These are phyloP conservation scores for Globisporangium apiculatum DNA, from an alignment of 352 stramenopile species.

Conservation along the genomic window DNA sequence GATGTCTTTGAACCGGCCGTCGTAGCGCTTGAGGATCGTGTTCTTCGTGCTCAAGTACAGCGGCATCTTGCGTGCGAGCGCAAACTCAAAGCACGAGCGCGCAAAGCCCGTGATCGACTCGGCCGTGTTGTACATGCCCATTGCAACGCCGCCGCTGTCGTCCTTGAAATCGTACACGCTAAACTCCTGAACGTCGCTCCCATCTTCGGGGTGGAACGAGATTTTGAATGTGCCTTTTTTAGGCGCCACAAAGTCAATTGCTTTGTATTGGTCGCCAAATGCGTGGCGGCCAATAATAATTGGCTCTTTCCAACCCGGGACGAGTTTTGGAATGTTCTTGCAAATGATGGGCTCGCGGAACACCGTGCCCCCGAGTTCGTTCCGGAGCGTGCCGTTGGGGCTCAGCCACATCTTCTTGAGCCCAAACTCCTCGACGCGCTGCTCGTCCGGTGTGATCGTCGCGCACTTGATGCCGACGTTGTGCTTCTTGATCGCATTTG, in stretches of 20 bases:
- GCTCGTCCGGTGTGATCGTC: conserved; percentile 86
- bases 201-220: conserved; percentile 60
- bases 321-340: conserved; percentile 80
- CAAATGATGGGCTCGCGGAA: conserved; percentile 87
- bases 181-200: conserved; percentile 37
- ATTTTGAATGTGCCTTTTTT: conserved; percentile 74
- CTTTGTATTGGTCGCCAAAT: conserved; percentile 88
- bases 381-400: conserved; percentile 84
- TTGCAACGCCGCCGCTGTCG: conserved; percentile 54
- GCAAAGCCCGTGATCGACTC: conserved; percentile 72
- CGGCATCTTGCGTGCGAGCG: conserved; percentile 52
- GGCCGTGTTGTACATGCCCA: conserved; percentile 89
- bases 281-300: conserved; percentile 86
- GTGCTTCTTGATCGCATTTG: conserved; percentile 67
- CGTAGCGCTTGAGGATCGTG: conserved; percentile 88
- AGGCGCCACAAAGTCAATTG: conserved; percentile 72
- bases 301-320: conserved; percentile 82
- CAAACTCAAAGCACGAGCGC: conserved; percentile 57
- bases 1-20: conserved; percentile 87
- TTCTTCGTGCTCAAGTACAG: conserved; percentile 90
- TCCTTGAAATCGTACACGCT: conserved; percentile 84
- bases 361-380: conserved; percentile 80
- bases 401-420: conserved; percentile 84
- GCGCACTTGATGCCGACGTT: conserved; percentile 87
- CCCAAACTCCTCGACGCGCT: conserved; percentile 73